phyloP scores from a whole-genome alignment of 2,329 filamentous ascomycete genomes.

The Alternaria sp. region DNA sequence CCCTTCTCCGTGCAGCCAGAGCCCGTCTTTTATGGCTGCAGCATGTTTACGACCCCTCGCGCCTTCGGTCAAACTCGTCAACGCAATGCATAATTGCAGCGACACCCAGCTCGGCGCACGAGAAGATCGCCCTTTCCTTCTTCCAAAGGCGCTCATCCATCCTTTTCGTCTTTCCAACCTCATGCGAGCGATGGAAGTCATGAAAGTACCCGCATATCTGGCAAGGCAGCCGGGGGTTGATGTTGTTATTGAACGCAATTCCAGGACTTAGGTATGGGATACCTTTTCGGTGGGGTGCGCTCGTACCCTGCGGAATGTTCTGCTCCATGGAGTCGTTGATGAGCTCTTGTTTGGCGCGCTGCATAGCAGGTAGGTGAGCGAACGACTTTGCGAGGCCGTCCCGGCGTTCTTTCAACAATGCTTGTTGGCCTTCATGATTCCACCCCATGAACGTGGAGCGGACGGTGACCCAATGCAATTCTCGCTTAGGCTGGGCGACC shows the following conservation, averaged over 20 bases:
- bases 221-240: background rate
- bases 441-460: background rate
- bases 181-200: fast-evolving
- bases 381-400: background rate
- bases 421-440: background rate
- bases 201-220: background rate
- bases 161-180: background rate
- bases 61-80: background rate
- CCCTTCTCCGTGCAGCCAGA: background rate
- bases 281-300: no score
- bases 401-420: background rate
- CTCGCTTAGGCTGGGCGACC: background rate
- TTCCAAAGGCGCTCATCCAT: background rate
- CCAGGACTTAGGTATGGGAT: background rate
- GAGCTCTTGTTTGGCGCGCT: background rate
- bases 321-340: background rate
- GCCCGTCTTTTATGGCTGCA: background rate
- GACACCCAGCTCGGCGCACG: background rate
- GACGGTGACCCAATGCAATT: background rate
- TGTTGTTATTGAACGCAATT: background rate
- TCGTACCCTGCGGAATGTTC: background rate
- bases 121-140: background rate
- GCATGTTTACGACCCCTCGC: background rate
- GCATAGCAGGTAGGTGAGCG: background rate
- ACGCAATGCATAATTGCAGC: background rate